Percentiles rank a stretch among this genome's conserved stretches.
Evolutionary conservation across 768 basidiomycete species (phyloP).

Genomic region (Tylopilus vinaceipallidus): DNA sequence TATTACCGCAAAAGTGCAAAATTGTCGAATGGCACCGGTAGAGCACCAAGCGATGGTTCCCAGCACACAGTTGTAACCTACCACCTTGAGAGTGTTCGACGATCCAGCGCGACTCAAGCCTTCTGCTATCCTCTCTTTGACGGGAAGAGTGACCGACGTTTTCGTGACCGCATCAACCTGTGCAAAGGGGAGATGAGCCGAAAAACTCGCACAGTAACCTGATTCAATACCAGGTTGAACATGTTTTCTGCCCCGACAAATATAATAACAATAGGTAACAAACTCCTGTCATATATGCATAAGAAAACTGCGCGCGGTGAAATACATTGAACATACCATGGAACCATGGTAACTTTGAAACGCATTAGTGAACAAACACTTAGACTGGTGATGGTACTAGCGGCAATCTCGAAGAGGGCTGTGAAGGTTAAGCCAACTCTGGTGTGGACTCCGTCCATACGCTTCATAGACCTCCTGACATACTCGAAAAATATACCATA

Average conservation of each 20-base stretch:
- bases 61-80: slow-evolving; percentile 80
- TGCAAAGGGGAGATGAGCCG: slow-evolving; percentile 25
- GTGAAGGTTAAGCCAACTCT: slow-evolving; percentile 91
- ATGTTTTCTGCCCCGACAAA: slow-evolving; percentile 98
- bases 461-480: slow-evolving; percentile 71
- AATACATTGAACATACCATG: slow-evolving; percentile 56
- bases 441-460: slow-evolving; percentile 85
- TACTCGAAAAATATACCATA: slow-evolving; percentile 76
- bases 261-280: slow-evolving; percentile 90
- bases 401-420: slow-evolving; percentile 85
- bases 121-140: slow-evolving; percentile 88
- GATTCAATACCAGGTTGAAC: slow-evolving; percentile 78
- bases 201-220: slow-evolving; percentile 4
- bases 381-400: slow-evolving; percentile 90
- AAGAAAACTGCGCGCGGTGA: slow-evolving; percentile 7
- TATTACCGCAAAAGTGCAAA: slow-evolving; percentile 91
- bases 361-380: slow-evolving; percentile 90
- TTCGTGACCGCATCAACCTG: slow-evolving; percentile 83
- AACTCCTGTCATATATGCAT: slow-evolving; percentile 50
- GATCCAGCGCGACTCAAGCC: slow-evolving; percentile 89
- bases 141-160: slow-evolving; percentile 83
- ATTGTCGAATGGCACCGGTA: slow-evolving; percentile 82
- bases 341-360: slow-evolving; percentile 86
- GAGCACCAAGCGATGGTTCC: slow-evolving; percentile 73
- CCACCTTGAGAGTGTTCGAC: slow-evolving; percentile 89